Conservation (phyloP, 192 early-diverging fungal species). For the Borealophlyctis nickersoniae region DNA sequence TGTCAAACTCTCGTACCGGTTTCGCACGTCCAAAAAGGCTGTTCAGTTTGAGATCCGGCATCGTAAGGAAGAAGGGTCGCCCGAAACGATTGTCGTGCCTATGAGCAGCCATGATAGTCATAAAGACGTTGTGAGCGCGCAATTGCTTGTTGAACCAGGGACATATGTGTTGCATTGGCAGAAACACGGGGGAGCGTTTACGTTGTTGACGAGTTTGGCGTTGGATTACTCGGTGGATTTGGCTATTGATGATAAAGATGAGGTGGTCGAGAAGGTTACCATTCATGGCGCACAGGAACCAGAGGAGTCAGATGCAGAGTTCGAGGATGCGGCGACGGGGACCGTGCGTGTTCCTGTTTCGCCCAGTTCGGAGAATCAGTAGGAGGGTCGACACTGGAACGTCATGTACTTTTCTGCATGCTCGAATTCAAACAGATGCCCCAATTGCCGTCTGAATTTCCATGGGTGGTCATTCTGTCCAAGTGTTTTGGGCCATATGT, state of each 20-base stretch:
- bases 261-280: too few relatives aligned
- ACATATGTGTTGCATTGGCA: slow-evolving; percentile 25
- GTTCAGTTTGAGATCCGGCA: slow-evolving; percentile 31
- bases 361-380: too few relatives aligned
- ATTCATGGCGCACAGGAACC: too few relatives aligned
- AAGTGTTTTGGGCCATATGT: too few relatives aligned
- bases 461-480: too few relatives aligned
- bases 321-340: too few relatives aligned
- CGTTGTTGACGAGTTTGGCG: slow-evolving; percentile 17
- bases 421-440: too few relatives aligned
- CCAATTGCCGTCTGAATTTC: too few relatives aligned
- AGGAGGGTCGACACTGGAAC: too few relatives aligned
- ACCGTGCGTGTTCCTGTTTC: too few relatives aligned
- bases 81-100: slow-evolving; percentile 17
- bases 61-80: slow-evolving; percentile 9
- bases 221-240: slow-evolving; percentile 22
- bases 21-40: slow-evolving; percentile 19
- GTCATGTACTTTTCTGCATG: too few relatives aligned
- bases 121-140: slow-evolving; percentile 9
- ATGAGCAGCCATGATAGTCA: slow-evolving; percentile 22
- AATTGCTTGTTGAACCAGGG: slow-evolving; percentile 20
- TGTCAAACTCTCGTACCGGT: slow-evolving; percentile 22
- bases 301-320: too few relatives aligned
- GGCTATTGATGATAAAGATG: slow-evolving; percentile 9
- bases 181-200: slow-evolving; percentile 22